Percentiles rank a stretch among this genome's conserved stretches.
Conservation (phyloP, 768 basidiomycete species). For the Paxillus ammoniavirescens region DNA sequence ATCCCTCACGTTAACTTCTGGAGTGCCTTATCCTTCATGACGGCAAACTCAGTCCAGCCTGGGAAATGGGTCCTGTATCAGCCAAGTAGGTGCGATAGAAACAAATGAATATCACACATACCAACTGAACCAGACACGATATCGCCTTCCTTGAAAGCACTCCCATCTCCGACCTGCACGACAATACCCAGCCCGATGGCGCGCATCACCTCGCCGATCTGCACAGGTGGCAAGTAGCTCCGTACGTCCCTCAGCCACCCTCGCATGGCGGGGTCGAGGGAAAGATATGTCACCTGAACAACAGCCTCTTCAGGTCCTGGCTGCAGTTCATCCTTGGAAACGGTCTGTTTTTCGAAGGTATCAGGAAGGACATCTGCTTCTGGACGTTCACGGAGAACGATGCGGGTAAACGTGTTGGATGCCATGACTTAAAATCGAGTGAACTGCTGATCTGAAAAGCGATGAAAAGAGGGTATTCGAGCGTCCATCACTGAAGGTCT, state of each 20-base stretch:
- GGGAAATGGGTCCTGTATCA: not conserved
- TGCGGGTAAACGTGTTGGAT: conserved; percentile 49
- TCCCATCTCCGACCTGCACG: conserved; percentile 52
- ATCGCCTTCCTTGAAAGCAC: conserved; percentile 62
- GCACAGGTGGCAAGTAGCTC: conserved; percentile 68
- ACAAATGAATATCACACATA: conserved; percentile 30
- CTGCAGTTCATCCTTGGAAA: conserved; percentile 50
- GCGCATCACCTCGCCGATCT: conserved; percentile 81
- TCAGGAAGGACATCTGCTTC: conserved; percentile 60
- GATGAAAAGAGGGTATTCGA: too few species aligned
- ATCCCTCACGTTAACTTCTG: conserved; percentile 54
- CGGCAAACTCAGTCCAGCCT: conserved; percentile 81
- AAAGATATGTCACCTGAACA: conserved; percentile 77
- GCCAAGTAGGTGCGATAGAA: not conserved
- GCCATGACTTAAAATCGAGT: conserved; percentile 13
- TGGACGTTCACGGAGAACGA: conserved; percentile 80
- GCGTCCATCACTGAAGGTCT: not conserved
- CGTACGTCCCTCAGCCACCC: conserved; percentile 74
- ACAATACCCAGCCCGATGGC: conserved; percentile 67
- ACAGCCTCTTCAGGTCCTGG: conserved; percentile 56
- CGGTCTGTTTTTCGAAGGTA: conserved; percentile 67
- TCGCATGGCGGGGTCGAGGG: conserved; percentile 88
- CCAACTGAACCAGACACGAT: conserved; percentile 62
- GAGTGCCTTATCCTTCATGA: conserved; percentile 53
- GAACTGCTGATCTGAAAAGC: not conserved